Evolutionary conservation across 2,329 filamentous ascomycete species (phyloP).

Genomic region (Neopestalotiopsis rosae): DNA sequence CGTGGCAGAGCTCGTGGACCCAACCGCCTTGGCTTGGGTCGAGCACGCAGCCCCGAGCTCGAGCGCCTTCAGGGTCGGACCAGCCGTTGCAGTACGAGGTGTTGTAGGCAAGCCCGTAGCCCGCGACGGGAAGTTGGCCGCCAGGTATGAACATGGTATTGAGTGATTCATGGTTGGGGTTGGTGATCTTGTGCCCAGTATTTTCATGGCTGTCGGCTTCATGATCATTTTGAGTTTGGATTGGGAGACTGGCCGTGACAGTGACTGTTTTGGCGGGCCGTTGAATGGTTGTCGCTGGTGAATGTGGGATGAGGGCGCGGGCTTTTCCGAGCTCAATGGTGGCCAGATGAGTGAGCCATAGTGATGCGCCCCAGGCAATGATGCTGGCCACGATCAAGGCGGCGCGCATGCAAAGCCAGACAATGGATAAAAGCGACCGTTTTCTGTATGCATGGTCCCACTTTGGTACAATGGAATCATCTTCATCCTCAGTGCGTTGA

Average conservation of each 20-base stretch:
- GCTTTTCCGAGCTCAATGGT: background rate
- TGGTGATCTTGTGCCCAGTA: background rate
- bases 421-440: background rate
- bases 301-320: background rate
- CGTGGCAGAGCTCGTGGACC: background rate
- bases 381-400: background rate
- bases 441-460: background rate
- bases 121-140: background rate
- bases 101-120: slow-evolving; percentile 2
- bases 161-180: background rate
- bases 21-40: background rate
- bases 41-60: background rate
- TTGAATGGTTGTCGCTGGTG: background rate
- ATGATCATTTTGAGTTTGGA: background rate
- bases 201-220: background rate
- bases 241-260: background rate
- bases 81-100: slow-evolving; percentile 4
- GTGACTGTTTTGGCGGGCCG: background rate
- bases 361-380: background rate
- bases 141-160: background rate
- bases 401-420: background rate
- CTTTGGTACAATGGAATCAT: background rate
- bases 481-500: background rate
- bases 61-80: background rate
- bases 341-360: background rate